A percentile compares a stretch with the other conserved stretches of the same genome.
Conservation (phyloP, 805 yeast species). For the Candida sphagnicola region DNA sequence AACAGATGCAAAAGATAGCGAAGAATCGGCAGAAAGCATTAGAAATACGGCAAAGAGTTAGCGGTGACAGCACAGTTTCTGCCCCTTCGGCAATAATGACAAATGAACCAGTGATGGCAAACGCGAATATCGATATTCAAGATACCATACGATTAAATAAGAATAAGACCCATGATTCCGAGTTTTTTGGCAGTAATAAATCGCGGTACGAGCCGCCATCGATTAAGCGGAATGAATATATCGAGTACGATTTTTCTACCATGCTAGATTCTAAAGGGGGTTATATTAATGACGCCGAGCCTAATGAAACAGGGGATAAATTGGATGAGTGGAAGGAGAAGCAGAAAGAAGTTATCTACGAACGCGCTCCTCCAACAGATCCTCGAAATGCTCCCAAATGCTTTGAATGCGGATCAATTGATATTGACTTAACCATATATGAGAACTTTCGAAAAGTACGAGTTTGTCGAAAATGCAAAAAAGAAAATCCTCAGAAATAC, state of each 20-base stretch:
- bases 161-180: slow-evolving; percentile 10
- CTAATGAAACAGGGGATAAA: slow-evolving; percentile 12
- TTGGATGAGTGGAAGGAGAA: slow-evolving; percentile 47
- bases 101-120: slow-evolving; percentile 1
- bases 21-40: slow-evolving; percentile 53
- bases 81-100: not conserved
- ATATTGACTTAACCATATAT: slow-evolving; percentile 68
- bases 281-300: slow-evolving; percentile 42
- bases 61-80: not conserved
- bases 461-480: slow-evolving; percentile 79
- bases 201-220: slow-evolving; percentile 23
- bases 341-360: slow-evolving; percentile 41
- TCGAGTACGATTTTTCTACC: slow-evolving; percentile 85
- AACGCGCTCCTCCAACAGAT: slow-evolving; percentile 70
- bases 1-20: slow-evolving; percentile 47
- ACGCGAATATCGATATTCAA: slow-evolving; percentile 14
- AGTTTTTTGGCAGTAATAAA: slow-evolving; percentile 5
- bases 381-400: slow-evolving; percentile 76
- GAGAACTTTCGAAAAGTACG: slow-evolving; percentile 62
- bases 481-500: slow-evolving; percentile 78
- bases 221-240: slow-evolving; percentile 61
- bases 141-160: slow-evolving; percentile 11
- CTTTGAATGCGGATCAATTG: slow-evolving; percentile 75
- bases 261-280: slow-evolving; percentile 91
- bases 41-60: slow-evolving; percentile 30